Conservation (phyloP, 768 basidiomycete species). For the Boletus vinaceobasis region DNA sequence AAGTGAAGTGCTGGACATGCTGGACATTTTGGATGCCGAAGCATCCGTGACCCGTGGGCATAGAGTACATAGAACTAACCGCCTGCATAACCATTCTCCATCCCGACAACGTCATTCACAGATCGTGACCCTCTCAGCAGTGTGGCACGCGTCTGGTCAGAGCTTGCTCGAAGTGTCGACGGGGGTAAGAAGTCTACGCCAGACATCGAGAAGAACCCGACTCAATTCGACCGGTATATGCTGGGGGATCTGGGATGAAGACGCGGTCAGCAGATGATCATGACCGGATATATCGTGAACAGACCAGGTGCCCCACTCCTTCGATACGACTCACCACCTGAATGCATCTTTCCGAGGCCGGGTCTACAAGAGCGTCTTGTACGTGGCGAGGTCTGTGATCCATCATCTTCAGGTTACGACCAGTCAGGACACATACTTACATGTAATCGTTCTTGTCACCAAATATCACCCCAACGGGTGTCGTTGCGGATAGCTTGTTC, state of each 20-base stretch:
- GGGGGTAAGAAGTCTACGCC: constrained; percentile 4
- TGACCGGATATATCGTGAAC: background rate
- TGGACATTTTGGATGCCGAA: background rate
- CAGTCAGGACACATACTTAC: constrained; percentile 30
- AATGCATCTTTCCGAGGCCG: constrained; percentile 21
- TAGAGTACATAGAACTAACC: background rate
- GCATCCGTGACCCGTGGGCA: background rate
- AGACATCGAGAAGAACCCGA: constrained; percentile 24
- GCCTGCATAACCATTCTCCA: background rate
- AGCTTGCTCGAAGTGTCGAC: constrained; percentile 10
- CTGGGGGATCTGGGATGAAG: constrained; percentile 24
- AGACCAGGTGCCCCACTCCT: constrained; percentile 33
- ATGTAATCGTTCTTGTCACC: constrained; percentile 52
- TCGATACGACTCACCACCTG: constrained; percentile 21
- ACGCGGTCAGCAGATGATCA: background rate
- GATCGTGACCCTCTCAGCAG: background rate
- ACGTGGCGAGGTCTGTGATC: constrained; percentile 26
- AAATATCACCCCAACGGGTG: constrained; percentile 54
- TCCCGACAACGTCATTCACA: background rate
- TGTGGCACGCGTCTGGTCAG: background rate
- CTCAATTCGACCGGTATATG: constrained; percentile 25
- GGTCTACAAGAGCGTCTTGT: constrained; percentile 33
- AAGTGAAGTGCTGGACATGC: background rate
- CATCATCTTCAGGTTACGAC: background rate
- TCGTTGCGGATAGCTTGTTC: constrained; percentile 34